Percentiles rank a stretch among this genome's conserved stretches.
phyloP scores from a whole-genome alignment of 2,329 filamentous ascomycete species.

The Apiospora sp. region DNA sequence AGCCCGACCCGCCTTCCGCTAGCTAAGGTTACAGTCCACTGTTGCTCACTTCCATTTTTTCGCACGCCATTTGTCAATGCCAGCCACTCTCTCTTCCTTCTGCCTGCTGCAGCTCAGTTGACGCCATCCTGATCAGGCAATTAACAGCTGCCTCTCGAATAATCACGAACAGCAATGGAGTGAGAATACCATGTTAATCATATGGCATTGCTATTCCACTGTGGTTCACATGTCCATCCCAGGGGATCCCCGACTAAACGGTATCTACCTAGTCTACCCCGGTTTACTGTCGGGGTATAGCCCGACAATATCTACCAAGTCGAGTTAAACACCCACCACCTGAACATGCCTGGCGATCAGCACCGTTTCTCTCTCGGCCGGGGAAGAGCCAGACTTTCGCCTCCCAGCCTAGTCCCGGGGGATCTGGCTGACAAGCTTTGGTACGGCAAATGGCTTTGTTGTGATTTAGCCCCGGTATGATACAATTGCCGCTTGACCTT shows the following conservation, averaged over 20 bases:
- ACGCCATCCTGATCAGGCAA: background rate
- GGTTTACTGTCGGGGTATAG: background rate
- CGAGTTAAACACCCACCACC: background rate
- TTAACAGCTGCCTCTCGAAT: background rate
- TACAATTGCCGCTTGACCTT: slow-evolving; percentile 4
- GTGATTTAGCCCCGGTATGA: slow-evolving; percentile 6
- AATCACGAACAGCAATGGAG: background rate
- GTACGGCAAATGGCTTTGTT: background rate
- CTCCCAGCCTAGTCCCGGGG: background rate
- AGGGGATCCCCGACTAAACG: background rate
- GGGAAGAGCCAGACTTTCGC: background rate
- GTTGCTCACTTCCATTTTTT: background rate
- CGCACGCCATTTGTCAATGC: background rate
- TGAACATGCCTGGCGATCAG: background rate
- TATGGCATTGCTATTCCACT: background rate
- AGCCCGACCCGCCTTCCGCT: background rate
- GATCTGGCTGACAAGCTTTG: background rate
- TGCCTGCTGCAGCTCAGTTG: background rate
- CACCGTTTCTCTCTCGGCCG: background rate
- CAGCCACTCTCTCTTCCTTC: background rate
- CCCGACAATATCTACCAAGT: slow-evolving; percentile 4
- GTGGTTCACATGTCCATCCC: background rate
- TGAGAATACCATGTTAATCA: background rate
- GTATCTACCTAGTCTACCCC: slow-evolving; percentile 5
- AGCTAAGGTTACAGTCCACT: background rate